These are phyloP conservation scores for Penicillium pancosmium DNA, from an alignment of 495 filamentous ascomycete species.

Conservation along the genomic window DNA sequence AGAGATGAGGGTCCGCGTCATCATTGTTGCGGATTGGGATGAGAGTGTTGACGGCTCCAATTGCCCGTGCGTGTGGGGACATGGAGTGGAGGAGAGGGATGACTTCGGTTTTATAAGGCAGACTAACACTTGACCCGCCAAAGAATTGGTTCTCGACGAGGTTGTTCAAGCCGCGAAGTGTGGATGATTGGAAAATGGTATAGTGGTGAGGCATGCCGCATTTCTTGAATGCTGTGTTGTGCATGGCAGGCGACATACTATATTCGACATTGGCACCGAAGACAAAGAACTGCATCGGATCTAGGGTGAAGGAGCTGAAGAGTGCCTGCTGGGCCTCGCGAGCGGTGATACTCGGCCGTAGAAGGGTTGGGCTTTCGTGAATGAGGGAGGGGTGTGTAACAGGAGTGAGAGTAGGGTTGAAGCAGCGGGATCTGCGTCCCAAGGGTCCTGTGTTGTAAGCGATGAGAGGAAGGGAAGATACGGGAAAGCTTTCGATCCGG, in stretches of 20 bases:
- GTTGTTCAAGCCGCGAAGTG: conserved; percentile 65
- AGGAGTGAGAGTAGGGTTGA: conserved; percentile 66
- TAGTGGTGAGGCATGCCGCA: conserved; percentile 75
- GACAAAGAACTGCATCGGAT: conserved; percentile 49
- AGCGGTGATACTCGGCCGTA: conserved; percentile 44
- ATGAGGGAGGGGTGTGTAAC: conserved; percentile 47
- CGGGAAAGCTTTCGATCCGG: conserved; percentile 32
- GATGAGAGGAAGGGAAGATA: conserved; percentile 54
- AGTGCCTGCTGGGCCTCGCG: conserved; percentile 45
- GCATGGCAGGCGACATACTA: conserved; percentile 58
- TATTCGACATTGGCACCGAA: conserved; percentile 49
- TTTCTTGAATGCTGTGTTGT: conserved; percentile 70
- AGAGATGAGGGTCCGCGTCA: conserved; percentile 41
- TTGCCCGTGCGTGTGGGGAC: conserved; percentile 73
- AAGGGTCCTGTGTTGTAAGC: conserved; percentile 71
- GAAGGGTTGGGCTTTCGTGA: conserved; percentile 23
- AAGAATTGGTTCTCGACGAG: conserved; percentile 67
- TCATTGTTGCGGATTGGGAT: conserved; percentile 67
- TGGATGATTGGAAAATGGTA: conserved; percentile 65
- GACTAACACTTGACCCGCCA: conserved; percentile 72
- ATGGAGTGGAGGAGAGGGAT: conserved; percentile 69
- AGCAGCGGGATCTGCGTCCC: conserved; percentile 64
- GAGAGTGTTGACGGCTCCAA: conserved; percentile 78
- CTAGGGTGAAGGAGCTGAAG: conserved; percentile 59
- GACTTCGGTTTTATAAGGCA: conserved; percentile 76